Percentiles rank a stretch among this genome's conserved stretches.
Conservation (phyloP, 2,329 filamentous ascomycete genomes). For the Pseudomassariella vexata region DNA sequence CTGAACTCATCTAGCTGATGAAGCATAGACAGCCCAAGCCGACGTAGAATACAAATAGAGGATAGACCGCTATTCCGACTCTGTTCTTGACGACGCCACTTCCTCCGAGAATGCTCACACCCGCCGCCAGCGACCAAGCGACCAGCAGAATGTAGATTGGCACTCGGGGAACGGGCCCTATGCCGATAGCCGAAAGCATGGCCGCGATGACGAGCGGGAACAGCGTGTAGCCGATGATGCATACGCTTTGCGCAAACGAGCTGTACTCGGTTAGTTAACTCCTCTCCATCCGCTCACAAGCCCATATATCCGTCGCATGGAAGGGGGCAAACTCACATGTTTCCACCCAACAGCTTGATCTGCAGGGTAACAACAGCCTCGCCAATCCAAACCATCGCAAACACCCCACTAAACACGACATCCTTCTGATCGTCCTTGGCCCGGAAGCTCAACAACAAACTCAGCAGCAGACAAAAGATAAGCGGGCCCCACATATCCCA, state of each 20-base stretch:
- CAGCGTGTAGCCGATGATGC: slow-evolving; percentile 96
- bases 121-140: slow-evolving; percentile 88
- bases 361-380: slow-evolving; percentile 96
- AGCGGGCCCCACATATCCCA: slow-evolving; percentile 99
- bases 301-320: slow-evolving; percentile 6
- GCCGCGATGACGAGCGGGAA: slow-evolving; percentile 95
- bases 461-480: slow-evolving; percentile 86
- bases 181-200: slow-evolving; percentile 74
- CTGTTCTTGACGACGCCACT: slow-evolving; percentile 94
- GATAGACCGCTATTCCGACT: slow-evolving; percentile 89
- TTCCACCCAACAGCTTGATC: slow-evolving; percentile 92
- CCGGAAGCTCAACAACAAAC: slow-evolving; percentile 79
- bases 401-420: slow-evolving; percentile 90
- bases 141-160: slow-evolving; percentile 87
- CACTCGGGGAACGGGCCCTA: slow-evolving; percentile 77
- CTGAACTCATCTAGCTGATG: slow-evolving; percentile 64
- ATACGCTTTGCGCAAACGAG: slow-evolving; percentile 95
- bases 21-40: slow-evolving; percentile 93
- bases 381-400: slow-evolving; percentile 94
- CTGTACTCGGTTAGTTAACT: slow-evolving; percentile 36
- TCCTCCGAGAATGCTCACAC: slow-evolving; percentile 90
- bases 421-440: slow-evolving; percentile 77
- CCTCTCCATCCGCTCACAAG: not conserved
- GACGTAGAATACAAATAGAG: slow-evolving; percentile 91
- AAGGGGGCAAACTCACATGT: slow-evolving; percentile 66